Evolutionary conservation across 192 early-diverging fungal species (phyloP), one percentile per base, ranked within the genome.

Genomic region (Blastocladiella britannica): DNA sequence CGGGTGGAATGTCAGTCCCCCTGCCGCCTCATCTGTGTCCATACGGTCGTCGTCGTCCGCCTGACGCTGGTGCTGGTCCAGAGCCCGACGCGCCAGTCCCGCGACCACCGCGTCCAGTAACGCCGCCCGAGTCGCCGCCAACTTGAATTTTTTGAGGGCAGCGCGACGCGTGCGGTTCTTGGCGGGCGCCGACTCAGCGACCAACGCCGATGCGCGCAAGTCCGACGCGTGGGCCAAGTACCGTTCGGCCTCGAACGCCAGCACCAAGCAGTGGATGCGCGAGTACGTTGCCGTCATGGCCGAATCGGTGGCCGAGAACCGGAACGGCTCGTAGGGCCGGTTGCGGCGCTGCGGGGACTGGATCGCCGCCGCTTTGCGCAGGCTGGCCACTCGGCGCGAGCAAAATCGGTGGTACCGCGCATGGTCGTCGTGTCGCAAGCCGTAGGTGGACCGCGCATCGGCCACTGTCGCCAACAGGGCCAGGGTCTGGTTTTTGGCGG

Each of bases 181-280:
- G n/a, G n/a, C n/a, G 31, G 31, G 9, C 31, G 31, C 8, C 9
- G 18, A 7, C 5, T 43, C 31, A 18, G 8, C 31, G 29, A 86
- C 79, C 29, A 74, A 72, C 43, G 64, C 61, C 23, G 71, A 66
- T 28, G 82, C 75, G 0, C 59, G 63, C 43, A 86, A 64, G 60
- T 88, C 79, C 84, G 86, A 87, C 23, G 78, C 79, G 55, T 84
- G 85, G 47, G 74, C 71, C 84, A 83, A 89, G 18, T 71, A 70
- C 22, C 86, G 72, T 60, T 89, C 87, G 0, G 81, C 70, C 54
- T 84, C 72, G 58, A 83, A 86, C 7, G 88, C 65, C 25, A 76
- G 60, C 18, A 85, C 60, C 25, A 81, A 70, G 30, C 85, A 65
- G 57, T 73, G 74, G 63, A 51, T 72, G 24, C 58, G 64, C 3